phyloP scores from a whole-genome alignment of 352 stramenopile species.

The Globisporangium alternatum region DNA sequence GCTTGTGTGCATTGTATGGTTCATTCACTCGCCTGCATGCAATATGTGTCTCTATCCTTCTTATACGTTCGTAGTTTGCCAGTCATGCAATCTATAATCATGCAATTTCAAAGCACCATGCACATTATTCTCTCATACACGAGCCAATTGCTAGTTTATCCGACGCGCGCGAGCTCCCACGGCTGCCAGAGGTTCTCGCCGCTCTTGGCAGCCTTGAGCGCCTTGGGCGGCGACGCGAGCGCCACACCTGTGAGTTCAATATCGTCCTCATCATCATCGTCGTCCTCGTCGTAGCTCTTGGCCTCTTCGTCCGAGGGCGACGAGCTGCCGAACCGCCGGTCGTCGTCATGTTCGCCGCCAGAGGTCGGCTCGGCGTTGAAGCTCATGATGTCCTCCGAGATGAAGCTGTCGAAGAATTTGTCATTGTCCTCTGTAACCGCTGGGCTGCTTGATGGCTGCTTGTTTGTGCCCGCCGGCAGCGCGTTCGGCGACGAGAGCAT shows the following conservation, averaged over 20 bases:
- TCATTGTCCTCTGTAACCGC: background rate
- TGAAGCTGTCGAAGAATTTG: conserved; percentile 38
- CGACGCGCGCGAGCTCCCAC: conserved; percentile 61
- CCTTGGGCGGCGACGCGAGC: conserved; percentile 30
- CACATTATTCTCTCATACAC: background rate
- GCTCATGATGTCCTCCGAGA: conserved; percentile 30
- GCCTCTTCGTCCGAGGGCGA: conserved; percentile 39
- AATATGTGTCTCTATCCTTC: too few species aligned
- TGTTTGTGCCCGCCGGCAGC: conserved; percentile 12
- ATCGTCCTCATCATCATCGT: conserved; percentile 52
- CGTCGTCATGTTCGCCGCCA: conserved; percentile 25
- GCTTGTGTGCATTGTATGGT: too few species aligned
- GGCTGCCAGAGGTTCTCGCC: conserved; percentile 67
- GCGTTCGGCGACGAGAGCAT: conserved; percentile 21
- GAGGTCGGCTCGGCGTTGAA: conserved; percentile 34
- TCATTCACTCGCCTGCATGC: too few species aligned
- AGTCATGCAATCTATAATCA: background rate
- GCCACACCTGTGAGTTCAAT: conserved; percentile 67
- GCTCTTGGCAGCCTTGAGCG: conserved; percentile 32
- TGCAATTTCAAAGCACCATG: background rate
- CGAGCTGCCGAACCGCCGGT: conserved; percentile 24
- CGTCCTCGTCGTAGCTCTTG: conserved; percentile 32
- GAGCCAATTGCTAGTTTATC: too few species aligned
- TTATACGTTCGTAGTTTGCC: too few species aligned
- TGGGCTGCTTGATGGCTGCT: conserved; percentile 12